Evolutionary conservation across 2,329 filamentous ascomycete species (phyloP).

Genomic region (Verticillium nubilum): DNA sequence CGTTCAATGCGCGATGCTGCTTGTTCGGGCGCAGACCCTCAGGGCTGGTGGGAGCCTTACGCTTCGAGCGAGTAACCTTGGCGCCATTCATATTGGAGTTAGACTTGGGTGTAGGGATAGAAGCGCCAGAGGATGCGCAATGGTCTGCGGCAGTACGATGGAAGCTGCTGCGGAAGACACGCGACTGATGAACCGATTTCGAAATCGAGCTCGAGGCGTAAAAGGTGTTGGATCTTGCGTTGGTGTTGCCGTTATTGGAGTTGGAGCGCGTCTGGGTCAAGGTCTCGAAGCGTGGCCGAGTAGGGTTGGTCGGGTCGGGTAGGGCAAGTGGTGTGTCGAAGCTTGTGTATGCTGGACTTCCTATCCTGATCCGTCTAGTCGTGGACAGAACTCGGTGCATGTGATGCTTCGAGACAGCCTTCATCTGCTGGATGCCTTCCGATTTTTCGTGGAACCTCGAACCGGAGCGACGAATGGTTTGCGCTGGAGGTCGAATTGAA

Average conservation of each 20-base stretch:
- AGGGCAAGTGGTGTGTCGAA: background rate
- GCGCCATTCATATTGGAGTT: constrained; percentile 36
- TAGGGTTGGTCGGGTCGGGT: background rate
- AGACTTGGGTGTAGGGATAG: background rate
- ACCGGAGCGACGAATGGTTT: background rate
- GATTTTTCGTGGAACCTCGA: background rate
- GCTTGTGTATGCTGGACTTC: background rate
- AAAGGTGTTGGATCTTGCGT: background rate
- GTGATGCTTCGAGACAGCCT: background rate
- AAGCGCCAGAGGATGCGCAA: background rate
- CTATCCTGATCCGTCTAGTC: background rate
- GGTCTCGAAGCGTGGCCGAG: background rate
- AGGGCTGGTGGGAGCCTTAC: constrained; percentile 42
- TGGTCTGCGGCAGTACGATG: background rate
- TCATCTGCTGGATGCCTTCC: background rate
- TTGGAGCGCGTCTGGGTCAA: background rate
- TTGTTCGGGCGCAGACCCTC: constrained; percentile 33
- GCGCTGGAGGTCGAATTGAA: background rate
- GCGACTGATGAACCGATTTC: background rate
- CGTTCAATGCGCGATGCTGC: constrained; percentile 36
- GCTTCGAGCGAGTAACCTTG: constrained; percentile 39
- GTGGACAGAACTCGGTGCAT: background rate
- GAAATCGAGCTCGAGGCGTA: background rate
- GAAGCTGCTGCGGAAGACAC: background rate
- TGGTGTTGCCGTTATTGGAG: background rate